Base-by-base conservation (phyloP, 257 asterid species). In the Nicotiana knightiana region DNA sequence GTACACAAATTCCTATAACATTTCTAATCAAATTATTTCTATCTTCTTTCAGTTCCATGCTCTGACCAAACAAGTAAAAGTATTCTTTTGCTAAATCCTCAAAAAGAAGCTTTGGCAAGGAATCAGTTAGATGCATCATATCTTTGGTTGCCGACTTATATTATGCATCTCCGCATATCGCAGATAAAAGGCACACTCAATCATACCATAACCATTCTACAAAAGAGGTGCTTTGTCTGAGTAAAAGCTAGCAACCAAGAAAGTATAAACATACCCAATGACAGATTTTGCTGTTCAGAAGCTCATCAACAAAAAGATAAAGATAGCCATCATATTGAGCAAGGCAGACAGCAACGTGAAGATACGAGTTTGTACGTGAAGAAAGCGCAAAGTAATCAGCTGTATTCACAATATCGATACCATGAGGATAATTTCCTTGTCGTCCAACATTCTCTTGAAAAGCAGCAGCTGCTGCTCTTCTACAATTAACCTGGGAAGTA, bases 381-480 rank as follows among this genome's bases (percentile, higher is more conserved):
- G 99, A 92, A 64, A 96, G 94, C 77, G 97, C 99, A 87, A 96
- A 96, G 88, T 93, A 96, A 88, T 96, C 99, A 51, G 99, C 98
- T 2, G 93, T 83, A 82, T 92, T 94, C 83, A 96, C 95, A 77
- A 96, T 93, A 86, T 93, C 97, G 86, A 96, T 96, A 86, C 98
- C 99, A 84, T 94, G 89, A 33, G 97, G 94, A 77, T 89, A 96
- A 85, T 85, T 91, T 84, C 99, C 99, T 85, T 96, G 99, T 81
- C 98, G 90, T 81, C 99, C 99, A 67, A 96, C 97, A 88, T 96
- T 96, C 88, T 96, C 99, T 93, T 96, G 99, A 91, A 96, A 96
- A 88, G 98, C 99, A 87, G 99, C 99, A 2, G 99, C 99, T 0
- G 99, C 98, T 83, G 99, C 99, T 91, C 99, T 92, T 93, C 99